Percentiles rank a stretch among this genome's conserved stretches.
phyloP scores from a whole-genome alignment of 139 green algal genomes.

The Axilococcus clingmanii region DNA sequence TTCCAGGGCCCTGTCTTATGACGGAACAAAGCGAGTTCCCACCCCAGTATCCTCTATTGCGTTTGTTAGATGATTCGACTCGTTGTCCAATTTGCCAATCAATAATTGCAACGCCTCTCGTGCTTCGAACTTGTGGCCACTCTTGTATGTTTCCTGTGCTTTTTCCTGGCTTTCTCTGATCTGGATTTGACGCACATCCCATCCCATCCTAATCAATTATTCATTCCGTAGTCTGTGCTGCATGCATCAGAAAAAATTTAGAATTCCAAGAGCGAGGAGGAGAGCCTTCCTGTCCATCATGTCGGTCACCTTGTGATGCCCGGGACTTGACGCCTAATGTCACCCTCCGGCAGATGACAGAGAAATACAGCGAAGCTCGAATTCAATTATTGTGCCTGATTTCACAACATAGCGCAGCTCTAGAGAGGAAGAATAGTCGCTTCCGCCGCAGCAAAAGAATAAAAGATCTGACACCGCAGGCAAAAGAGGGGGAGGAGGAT shows the following conservation, averaged over 20 bases:
- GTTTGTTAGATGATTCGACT: slow-evolving; percentile 11
- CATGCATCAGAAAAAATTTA: slow-evolving; percentile 33
- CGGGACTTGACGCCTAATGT: slow-evolving; percentile 27
- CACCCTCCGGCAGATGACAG: slow-evolving; percentile 17
- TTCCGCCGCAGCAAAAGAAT: neutral
- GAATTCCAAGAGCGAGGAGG: slow-evolving; percentile 26
- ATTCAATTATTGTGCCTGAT: neutral
- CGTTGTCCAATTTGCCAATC: slow-evolving; percentile 26
- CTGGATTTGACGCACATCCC: neutral
- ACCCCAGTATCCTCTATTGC: slow-evolving; percentile 7
- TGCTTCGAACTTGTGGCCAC: slow-evolving; percentile 26
- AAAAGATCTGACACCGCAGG: neutral
- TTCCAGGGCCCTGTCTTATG: no score
- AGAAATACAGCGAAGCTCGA: slow-evolving; percentile 10
- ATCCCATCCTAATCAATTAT: neutral
- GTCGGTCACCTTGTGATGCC: slow-evolving; percentile 23
- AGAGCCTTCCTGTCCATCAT: slow-evolving; percentile 17
- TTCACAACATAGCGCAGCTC: slow-evolving; percentile 1
- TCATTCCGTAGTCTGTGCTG: slow-evolving; percentile 25
- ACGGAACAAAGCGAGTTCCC: no score
- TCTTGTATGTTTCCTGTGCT: slow-evolving; percentile 21
- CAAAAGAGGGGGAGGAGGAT: neutral
- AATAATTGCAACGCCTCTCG: slow-evolving; percentile 20
- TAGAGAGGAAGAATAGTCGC: neutral
- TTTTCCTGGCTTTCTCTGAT: neutral